Evolutionary conservation across 2,329 filamentous ascomycete genomes (phyloP).

Genomic region (Talaromyces sp.): DNA sequence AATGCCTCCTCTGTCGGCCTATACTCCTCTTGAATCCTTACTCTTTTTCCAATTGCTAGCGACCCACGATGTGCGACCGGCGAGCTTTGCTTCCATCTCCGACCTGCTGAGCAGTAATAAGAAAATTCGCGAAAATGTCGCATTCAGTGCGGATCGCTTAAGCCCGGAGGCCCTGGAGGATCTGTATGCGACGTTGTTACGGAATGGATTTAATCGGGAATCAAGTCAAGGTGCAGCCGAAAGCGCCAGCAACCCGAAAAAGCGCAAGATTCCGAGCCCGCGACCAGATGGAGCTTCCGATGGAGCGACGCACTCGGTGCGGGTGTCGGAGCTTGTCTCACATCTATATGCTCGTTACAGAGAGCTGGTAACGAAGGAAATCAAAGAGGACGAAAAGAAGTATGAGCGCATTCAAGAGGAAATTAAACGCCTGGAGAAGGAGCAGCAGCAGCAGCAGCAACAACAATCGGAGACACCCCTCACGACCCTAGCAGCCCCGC

Average conservation of each 20-base stretch:
- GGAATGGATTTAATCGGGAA: slow-evolving; percentile 66
- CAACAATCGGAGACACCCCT: slow-evolving; percentile 47
- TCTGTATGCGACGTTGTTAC: slow-evolving; percentile 75
- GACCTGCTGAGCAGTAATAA: slow-evolving; percentile 73
- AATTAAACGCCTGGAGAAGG: slow-evolving; percentile 68
- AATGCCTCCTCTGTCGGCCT: slow-evolving; percentile 65
- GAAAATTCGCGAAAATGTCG: slow-evolving; percentile 68
- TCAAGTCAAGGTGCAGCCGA: slow-evolving; percentile 32
- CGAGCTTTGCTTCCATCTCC: slow-evolving; percentile 72
- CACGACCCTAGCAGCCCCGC: not conserved
- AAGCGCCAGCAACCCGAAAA: slow-evolving; percentile 60
- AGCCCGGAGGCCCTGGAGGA: slow-evolving; percentile 76
- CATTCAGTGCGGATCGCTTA: slow-evolving; percentile 74
- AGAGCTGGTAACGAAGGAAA: slow-evolving; percentile 67
- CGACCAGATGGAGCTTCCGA: slow-evolving; percentile 67
- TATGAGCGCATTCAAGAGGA: slow-evolving; percentile 68
- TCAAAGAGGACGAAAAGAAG: slow-evolving; percentile 72
- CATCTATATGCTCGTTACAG: slow-evolving; percentile 76
- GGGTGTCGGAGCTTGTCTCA: slow-evolving; percentile 70
- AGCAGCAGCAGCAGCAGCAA: slow-evolving; percentile 55
- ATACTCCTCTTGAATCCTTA: slow-evolving; percentile 83
- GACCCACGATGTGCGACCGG: slow-evolving; percentile 65
- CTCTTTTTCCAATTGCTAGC: slow-evolving; percentile 81
- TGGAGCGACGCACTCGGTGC: slow-evolving; percentile 65
- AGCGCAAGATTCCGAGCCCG: slow-evolving; percentile 73